phyloP scores from a whole-genome alignment of 306 rosid genomes.

The Ceratonia siliqua region DNA sequence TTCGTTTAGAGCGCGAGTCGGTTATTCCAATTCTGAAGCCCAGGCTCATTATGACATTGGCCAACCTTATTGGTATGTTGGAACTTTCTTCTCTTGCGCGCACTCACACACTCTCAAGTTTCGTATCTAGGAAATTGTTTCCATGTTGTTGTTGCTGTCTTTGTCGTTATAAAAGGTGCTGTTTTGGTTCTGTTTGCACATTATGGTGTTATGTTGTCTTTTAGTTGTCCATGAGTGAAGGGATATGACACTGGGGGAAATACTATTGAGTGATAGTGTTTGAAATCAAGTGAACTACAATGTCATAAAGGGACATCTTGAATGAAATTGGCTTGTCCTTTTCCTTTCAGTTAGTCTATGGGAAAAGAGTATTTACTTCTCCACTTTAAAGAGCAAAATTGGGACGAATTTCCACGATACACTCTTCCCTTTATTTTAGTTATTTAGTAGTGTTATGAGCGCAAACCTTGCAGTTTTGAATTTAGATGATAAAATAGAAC shows the following conservation, averaged over 20 bases:
- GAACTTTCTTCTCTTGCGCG: background rate
- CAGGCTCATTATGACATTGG: slow-evolving; percentile 65
- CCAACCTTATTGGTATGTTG: slow-evolving; percentile 69
- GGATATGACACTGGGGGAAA: background rate
- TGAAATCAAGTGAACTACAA: background rate
- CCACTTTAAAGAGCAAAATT: background rate
- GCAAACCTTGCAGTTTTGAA: background rate
- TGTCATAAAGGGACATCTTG: background rate
- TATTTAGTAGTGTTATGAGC: background rate
- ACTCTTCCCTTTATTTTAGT: background rate
- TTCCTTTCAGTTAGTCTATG: background rate
- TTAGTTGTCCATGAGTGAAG: background rate
- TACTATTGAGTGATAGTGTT: background rate
- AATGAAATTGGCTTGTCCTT: background rate
- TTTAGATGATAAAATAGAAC: slow-evolving; percentile 2
- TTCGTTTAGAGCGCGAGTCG: slow-evolving; percentile 85
- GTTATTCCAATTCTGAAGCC: slow-evolving; percentile 85
- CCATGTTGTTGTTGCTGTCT: background rate
- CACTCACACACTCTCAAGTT: background rate
- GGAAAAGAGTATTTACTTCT: background rate
- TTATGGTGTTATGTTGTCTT: background rate
- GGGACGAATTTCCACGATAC: background rate
- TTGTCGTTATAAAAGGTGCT: background rate
- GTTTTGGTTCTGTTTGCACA: background rate
- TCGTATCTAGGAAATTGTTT: background rate